Evolutionary conservation across 495 filamentous ascomycete species (phyloP), one percentile per base, ranked within the genome.

Genomic region (Paragyromitra xinjiangensis): DNA sequence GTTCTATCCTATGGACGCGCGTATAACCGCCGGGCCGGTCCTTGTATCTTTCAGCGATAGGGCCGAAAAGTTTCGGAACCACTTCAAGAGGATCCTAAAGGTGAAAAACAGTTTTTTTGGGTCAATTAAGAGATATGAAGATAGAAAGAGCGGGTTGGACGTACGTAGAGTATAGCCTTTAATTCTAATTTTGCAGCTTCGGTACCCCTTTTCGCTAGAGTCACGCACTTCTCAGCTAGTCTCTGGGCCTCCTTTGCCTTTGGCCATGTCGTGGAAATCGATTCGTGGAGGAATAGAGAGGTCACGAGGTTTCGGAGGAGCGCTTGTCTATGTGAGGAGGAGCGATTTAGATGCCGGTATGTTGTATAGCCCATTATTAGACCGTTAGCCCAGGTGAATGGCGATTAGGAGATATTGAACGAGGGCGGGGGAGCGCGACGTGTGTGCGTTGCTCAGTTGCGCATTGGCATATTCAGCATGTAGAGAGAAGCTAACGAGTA

Each of bases 161-260:
- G 69, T 89, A 98, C 95, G 79, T 88, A 99, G 83, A 99, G 90
- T 81, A 93, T 93, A 56, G 87, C 87, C 76, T 90, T 82, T 12
- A 92, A 94, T 64, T 87, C 88, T 79, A 87, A 84, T 81, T 88
- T 86, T 63, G 90, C 89, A 1, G 91, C 90, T 76, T 94, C 90
- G 26, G 93, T 94, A 84, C 97, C 93, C 85, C 90, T 90, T 88
- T 99, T 99, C 50, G 90, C 95, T 74, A 97, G 85, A 9, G 95
- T 97, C 78, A 99, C 93, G 73, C 97, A 87, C 86, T 94, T 94
- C 82, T 99, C 95, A 48, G 95, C 95, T 37, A 98, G 83, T 0
- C 91, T 88, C 84, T 98, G 95, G 56, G 95, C 92, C 86, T 99
- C 95, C 84, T 98, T 99, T 40, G 95, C 95, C 86, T 98, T 98